These are phyloP conservation scores for Erysimum cheiri DNA, from an alignment of 441 rosid species.

Conservation along the genomic window DNA sequence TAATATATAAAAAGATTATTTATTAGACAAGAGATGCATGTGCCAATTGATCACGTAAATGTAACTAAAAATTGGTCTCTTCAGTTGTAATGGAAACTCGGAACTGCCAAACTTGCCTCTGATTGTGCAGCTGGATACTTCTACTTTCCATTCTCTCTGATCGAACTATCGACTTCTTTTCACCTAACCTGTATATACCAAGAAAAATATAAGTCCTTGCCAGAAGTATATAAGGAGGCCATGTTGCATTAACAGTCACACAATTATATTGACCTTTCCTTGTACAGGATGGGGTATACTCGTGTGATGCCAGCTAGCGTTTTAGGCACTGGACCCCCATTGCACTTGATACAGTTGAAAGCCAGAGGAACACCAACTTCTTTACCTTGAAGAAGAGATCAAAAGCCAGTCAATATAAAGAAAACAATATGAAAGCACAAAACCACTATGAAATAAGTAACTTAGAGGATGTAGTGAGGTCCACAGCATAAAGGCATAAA, in stretches of 20 bases:
- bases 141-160: conserved; percentile 86
- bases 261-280: conserved; percentile 71
- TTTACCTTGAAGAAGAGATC: conserved; percentile 64
- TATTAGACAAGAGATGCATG: conserved; percentile 27
- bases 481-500: conserved; percentile 34
- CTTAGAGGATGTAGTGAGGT: conserved; percentile 16
- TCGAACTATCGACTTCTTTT: conserved; percentile 74
- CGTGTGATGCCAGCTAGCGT: conserved; percentile 89
- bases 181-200: conserved; percentile 58
- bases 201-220: conserved; percentile 26
- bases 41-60: conserved; percentile 24
- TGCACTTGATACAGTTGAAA: conserved; percentile 87
- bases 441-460: conserved; percentile 15
- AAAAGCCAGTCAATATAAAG: conserved; percentile 40
- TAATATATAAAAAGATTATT: conserved; percentile 15
- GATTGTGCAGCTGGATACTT: conserved; percentile 56
- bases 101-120: conserved; percentile 50
- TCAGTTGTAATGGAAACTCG: conserved; percentile 12
- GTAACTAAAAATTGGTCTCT: conserved; percentile 22
- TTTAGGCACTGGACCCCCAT: conserved; percentile 85
- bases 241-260: conserved; percentile 37
- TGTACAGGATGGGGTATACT: conserved; percentile 86
- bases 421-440: conserved; percentile 34
- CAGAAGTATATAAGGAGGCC: conserved; percentile 27
- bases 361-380: conserved; percentile 73